Base-by-base conservation (phyloP, 768 basidiomycete species). In the Pisolithus sp. region DNA sequence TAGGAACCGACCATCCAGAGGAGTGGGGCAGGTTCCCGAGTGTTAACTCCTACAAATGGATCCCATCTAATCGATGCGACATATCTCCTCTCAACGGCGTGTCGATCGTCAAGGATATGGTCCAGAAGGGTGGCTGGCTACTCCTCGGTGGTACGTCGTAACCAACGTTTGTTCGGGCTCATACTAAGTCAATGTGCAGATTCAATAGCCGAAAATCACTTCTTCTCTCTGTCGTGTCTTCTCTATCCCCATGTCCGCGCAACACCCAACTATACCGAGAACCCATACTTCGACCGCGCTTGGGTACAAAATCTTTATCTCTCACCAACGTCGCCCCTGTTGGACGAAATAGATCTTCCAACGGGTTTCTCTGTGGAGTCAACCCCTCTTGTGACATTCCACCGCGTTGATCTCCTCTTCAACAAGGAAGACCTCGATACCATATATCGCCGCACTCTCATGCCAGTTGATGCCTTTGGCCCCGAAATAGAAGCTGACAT, bases 101-200 rank as follows among this genome's bases (percentile, higher is more conserved):
- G 37, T 66, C 65, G 9, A 66, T 86, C 44, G 70, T 86, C 40
- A 71, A 66, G 51, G 76, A 83, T 54, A 65, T 86, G 60, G 82
- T 84, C 13, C 77, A 84, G 59, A 70, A 78, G n/a, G 85, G 84
- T 12, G 85, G 85, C 2, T 86, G 85, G 85, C 68, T 85, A 15
- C 57, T 86, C 7, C 62, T 86, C 7, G 85, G 85, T 26, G 82
- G 82, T 82, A 60, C 52, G 75, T 66, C 15, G 34, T 34, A 34
- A 34, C 34, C 34, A 34, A 34, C 12, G 13, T 13, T 5, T 13
- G 13, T 34, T 34, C 34, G 13, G 12, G 1, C 34, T 15, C 12
- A 34, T 13, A 15, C 13, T 12, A 34, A 13, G 34, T 34, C 13
- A 13, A n/a, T 34, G 34, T 13, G 34, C 55, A 81, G 84, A 87